These are phyloP conservation scores for Suhomyces kunorum DNA, from an alignment of 1,139 yeast species.

Conservation along the genomic window DNA sequence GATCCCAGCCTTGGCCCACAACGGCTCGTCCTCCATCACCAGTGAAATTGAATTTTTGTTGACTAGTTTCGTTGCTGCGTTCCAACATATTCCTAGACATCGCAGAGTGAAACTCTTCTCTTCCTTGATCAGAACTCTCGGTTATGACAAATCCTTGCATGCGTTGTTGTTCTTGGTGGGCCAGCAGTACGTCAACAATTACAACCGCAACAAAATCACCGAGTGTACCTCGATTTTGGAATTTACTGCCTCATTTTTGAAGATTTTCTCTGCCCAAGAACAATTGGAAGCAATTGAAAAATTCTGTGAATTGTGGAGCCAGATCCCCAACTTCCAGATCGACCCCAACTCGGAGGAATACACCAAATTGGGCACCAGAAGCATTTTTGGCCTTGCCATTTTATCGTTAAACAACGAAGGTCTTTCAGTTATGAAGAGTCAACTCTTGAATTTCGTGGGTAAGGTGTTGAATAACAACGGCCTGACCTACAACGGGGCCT, in stretches of 20 bases:
- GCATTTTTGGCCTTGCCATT: conserved; percentile 65
- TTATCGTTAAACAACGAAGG: conserved; percentile 54
- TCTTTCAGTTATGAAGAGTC: conserved; percentile 49
- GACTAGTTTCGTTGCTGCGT: conserved; percentile 88
- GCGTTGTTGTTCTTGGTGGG: conserved; percentile 77
- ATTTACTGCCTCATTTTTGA: conserved; percentile 68
- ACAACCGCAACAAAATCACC: conserved; percentile 55
- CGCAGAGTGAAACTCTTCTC: conserved; percentile 85
- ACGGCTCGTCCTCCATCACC: conserved; percentile 50
- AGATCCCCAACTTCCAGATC: conserved; percentile 44
- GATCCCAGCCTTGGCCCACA: conserved; percentile 81
- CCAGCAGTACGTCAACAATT: conserved; percentile 64
- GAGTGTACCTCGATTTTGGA: conserved; percentile 71
- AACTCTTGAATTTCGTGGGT: conserved; percentile 56
- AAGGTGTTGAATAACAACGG: conserved; percentile 44
- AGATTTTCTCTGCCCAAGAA: conserved; percentile 64
- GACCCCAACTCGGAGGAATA: conserved; percentile 42
- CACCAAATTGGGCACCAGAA: conserved; percentile 48
- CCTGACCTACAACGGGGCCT: conserved; percentile 43
- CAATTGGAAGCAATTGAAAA: conserved; percentile 63
- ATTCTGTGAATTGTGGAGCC: conserved; percentile 57
- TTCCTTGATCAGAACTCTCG: conserved; percentile 75
- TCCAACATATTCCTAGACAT: conserved; percentile 94
- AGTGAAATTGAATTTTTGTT: conserved; percentile 82
- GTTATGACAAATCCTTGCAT: conserved; percentile 67